Evolutionary conservation across 768 basidiomycete species (phyloP).

Genomic region (Lentinula boryana): DNA sequence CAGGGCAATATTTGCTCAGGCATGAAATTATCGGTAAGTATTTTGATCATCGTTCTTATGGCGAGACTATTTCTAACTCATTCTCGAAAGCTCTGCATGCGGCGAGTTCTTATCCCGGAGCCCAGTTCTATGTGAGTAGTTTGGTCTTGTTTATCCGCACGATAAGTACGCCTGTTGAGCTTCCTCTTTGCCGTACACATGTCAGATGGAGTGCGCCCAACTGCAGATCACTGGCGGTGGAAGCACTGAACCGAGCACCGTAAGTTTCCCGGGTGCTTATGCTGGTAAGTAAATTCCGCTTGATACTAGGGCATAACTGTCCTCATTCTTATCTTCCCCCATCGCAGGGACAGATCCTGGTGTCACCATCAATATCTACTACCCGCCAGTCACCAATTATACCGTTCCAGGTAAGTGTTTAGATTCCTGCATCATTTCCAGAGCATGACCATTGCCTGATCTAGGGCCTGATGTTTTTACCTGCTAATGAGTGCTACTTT

Average conservation of each 20-base stretch:
- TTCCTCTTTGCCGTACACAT: background rate
- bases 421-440: no score
- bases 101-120: constrained; percentile 29
- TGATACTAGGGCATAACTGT: background rate
- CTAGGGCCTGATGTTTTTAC: background rate
- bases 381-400: constrained; percentile 13
- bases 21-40: constrained; percentile 34
- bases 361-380: constrained; percentile 25
- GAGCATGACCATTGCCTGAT: background rate
- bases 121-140: constrained; percentile 35
- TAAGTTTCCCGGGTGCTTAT: constrained; percentile 23
- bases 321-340: background rate
- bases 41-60: background rate
- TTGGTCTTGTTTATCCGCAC: background rate
- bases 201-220: constrained; percentile 22
- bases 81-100: constrained; percentile 12
- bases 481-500: background rate
- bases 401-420: constrained; percentile 7
- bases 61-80: background rate
- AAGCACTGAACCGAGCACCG: constrained; percentile 12
- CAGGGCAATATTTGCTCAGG: constrained; percentile 37
- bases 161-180: background rate
- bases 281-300: constrained; percentile 10
- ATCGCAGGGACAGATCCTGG: constrained; percentile 21
- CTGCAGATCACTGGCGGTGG: constrained; percentile 14